These are phyloP conservation scores for Digitaria exilis DNA, from an alignment of 202 grass and related monocot genomes.

Conservation along the genomic window DNA sequence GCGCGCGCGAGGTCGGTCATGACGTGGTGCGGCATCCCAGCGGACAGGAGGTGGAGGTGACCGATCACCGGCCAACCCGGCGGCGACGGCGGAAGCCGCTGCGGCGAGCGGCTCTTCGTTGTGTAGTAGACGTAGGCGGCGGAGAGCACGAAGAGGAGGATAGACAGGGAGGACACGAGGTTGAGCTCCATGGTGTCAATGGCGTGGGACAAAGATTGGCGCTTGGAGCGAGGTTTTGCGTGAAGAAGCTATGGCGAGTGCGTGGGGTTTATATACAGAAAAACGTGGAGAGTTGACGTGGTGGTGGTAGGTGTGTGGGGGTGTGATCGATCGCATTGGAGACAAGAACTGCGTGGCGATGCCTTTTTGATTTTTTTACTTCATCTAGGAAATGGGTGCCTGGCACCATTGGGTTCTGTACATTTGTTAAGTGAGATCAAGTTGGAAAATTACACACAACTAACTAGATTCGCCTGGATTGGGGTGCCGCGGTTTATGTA, in stretches of 20 bases:
- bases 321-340: neutral
- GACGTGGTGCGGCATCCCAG: neutral
- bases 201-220: too few species aligned
- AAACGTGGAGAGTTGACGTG: neutral
- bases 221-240: too few species aligned
- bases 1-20: neutral
- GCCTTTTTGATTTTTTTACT: neutral
- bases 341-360: neutral
- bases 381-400: neutral
- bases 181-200: constrained; percentile 10
- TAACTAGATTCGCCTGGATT: neutral
- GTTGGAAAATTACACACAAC: neutral
- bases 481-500: neutral
- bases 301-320: neutral
- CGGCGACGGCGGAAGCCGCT: neutral
- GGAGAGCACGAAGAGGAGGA: neutral
- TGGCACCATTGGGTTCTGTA: neutral
- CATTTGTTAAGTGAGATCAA: neutral
- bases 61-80: constrained; percentile 3
- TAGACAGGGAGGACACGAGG: neutral
- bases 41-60: neutral
- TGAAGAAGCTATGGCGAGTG: neutral
- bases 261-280: neutral
- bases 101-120: neutral
- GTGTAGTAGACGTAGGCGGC: neutral